Percentiles rank a stretch among this genome's conserved stretches.
phyloP scores from a whole-genome alignment of 352 stramenopile genomes.

The Globisporangium spinosum region DNA sequence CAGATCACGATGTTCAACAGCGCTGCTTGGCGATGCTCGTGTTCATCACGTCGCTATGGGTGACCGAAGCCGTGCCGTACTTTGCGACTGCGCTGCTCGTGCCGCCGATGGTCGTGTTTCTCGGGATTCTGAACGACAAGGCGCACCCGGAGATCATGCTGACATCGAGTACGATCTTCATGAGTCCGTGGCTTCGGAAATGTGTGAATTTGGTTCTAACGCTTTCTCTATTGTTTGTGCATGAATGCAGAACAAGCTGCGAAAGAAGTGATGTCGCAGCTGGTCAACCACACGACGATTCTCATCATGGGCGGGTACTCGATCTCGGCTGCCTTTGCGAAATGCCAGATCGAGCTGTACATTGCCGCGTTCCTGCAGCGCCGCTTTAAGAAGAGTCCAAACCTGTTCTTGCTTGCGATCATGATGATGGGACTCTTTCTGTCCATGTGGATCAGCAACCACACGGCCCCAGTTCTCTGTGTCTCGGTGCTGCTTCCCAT shows the following conservation, averaged over 20 bases:
- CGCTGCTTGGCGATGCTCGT: constrained; percentile 88
- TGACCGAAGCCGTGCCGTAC: constrained; percentile 90
- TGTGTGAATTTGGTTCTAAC: background rate
- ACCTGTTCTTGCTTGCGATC: constrained; percentile 89
- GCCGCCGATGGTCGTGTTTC: constrained; percentile 84
- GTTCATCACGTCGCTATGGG: constrained; percentile 88
- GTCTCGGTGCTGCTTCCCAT: constrained; percentile 88
- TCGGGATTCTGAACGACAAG: constrained; percentile 88
- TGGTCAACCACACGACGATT: constrained; percentile 92
- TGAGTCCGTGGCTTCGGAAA: background rate
- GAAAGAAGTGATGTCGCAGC: constrained; percentile 85
- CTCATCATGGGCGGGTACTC: constrained; percentile 91
- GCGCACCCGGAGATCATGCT: constrained; percentile 62
- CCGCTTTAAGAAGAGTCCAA: constrained; percentile 86
- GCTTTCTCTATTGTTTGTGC: background rate
- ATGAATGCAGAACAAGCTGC: constrained; percentile 57
- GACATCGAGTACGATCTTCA: constrained; percentile 50
- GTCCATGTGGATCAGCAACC: constrained; percentile 93
- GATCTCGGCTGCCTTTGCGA: constrained; percentile 88
- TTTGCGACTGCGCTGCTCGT: constrained; percentile 90
- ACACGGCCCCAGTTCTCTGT: constrained; percentile 91
- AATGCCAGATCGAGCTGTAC: constrained; percentile 91
- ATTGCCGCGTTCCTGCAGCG: constrained; percentile 88
- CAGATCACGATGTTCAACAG: constrained; percentile 76
- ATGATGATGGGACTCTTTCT: constrained; percentile 93